Base-by-base conservation (phyloP, 2,329 filamentous ascomycete species). In the Epicoccum sorghinum region DNA sequence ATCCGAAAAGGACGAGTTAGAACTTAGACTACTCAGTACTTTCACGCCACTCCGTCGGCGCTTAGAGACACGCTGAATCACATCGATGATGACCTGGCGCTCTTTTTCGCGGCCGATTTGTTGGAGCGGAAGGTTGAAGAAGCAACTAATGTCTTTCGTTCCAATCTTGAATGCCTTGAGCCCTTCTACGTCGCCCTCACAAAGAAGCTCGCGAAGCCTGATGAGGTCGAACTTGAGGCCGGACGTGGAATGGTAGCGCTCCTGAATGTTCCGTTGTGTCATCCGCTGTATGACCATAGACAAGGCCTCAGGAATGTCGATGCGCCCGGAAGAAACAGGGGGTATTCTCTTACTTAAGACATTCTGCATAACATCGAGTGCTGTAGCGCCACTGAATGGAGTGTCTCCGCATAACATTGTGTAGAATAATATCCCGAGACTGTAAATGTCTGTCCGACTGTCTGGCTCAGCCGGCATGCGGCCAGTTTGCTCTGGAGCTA, bases 401-500 rank as follows among this genome's bases (percentile, higher is more conserved):
- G 89, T 85, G 64, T 88, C 85, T 25, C 92, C 91, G 1, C 90
- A 90, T 40, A 73, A 61, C 68, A 74, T 76, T 7, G 85, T 90
- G 89, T 91, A 97, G 72, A 97, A 93, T 1, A 97, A 75, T 35
- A 97, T 87, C 4, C 93, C 93, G 1, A 97, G 79, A 0, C 91
- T 93, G 77, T 97, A 97, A 29, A 97, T 96, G 73, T 98, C 93
- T 13, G 93, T 97, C 36, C 93, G 85, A 27, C 66, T 69, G 75
- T 97, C 93, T 1, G 93, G 93, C 72, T 97, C 93, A 3, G 90
- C 91, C 3, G 92, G 90, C 83, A 97, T 89, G 18, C 93, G 87
- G 12, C 93, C 93, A 2, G 93, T 97, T 78, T 97, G 93, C 71
- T 98, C 93, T 0, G 93, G 93, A 41, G 92, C 93, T 70, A 97